Percentiles rank a stretch among this genome's conserved stretches.
Conservation (phyloP, 306 rosid species). For the Fagus crenata region DNA sequence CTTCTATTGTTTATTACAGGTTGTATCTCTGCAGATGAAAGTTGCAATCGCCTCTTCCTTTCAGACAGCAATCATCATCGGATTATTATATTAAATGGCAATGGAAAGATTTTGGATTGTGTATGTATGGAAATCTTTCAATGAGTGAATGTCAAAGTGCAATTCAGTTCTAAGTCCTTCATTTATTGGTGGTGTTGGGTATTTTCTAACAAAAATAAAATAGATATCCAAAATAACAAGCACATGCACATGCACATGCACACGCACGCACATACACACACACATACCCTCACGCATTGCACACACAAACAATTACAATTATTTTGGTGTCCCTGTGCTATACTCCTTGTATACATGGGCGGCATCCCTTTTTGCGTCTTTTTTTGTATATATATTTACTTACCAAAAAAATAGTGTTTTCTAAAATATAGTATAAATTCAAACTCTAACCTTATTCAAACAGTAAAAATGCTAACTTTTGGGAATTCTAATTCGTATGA, state of each 20-base stretch:
- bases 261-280: not conserved
- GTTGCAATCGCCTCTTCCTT: constrained; percentile 63
- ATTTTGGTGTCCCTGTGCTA: too few species aligned
- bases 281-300: not conserved
- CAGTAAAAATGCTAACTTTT: too few species aligned
- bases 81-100: constrained; percentile 59
- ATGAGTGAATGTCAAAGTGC: constrained; percentile 21
- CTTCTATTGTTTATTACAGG: constrained; percentile 50
- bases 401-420: too few species aligned
- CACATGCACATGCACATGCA: too few species aligned
- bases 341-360: too few species aligned
- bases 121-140: constrained; percentile 49
- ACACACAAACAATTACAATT: not conserved
- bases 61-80: constrained; percentile 93
- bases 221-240: not conserved
- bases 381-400: too few species aligned
- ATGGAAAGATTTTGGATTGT: constrained; percentile 74
- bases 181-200: constrained; percentile 14
- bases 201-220: constrained; percentile 10
- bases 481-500: too few species aligned
- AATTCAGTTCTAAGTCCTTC: constrained; percentile 24
- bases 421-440: too few species aligned
- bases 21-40: constrained; percentile 76
- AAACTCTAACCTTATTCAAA: too few species aligned
- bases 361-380: too few species aligned